Conservation (phyloP, 2,329 filamentous ascomycete genomes). For the Aspergillus jensenii region DNA sequence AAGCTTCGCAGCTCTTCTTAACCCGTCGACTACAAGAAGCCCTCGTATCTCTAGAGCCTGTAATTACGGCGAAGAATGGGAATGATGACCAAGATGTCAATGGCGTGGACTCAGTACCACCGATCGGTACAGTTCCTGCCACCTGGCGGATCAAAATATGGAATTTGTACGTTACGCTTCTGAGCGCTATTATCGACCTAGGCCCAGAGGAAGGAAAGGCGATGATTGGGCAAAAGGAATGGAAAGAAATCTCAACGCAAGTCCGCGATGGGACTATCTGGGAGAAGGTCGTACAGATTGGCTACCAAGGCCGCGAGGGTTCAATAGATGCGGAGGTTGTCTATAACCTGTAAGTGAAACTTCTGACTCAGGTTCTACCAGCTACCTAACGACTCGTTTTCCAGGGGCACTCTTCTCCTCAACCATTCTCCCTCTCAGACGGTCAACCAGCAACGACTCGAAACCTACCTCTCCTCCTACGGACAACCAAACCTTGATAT, state of each 20-base stretch:
- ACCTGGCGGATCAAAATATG: slow-evolving; percentile 91
- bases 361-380: slow-evolving; percentile 2
- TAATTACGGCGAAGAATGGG: slow-evolving; percentile 63
- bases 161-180: slow-evolving; percentile 91
- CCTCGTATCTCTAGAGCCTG: slow-evolving; percentile 76
- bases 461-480: slow-evolving; percentile 81
- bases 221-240: slow-evolving; percentile 80
- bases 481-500: slow-evolving; percentile 72
- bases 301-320: slow-evolving; percentile 84
- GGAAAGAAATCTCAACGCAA: slow-evolving; percentile 77
- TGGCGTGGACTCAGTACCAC: slow-evolving; percentile 55
- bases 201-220: slow-evolving; percentile 87
- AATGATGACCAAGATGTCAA: slow-evolving; percentile 42
- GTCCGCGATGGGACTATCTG: slow-evolving; percentile 89
- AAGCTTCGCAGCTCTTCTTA: slow-evolving; percentile 89
- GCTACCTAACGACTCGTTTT: slow-evolving; percentile 4
- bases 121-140: slow-evolving; percentile 75
- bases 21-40: slow-evolving; percentile 92
- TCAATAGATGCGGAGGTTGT: slow-evolving; percentile 95
- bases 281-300: slow-evolving; percentile 85
- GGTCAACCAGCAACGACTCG: slow-evolving; percentile 82
- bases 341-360: slow-evolving; percentile 46
- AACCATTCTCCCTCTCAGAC: slow-evolving; percentile 84
- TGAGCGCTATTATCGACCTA: slow-evolving; percentile 88
- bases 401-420: slow-evolving; percentile 81